Evolutionary conservation across 768 basidiomycete species (phyloP).

Genomic region (Pisolithus albus): DNA sequence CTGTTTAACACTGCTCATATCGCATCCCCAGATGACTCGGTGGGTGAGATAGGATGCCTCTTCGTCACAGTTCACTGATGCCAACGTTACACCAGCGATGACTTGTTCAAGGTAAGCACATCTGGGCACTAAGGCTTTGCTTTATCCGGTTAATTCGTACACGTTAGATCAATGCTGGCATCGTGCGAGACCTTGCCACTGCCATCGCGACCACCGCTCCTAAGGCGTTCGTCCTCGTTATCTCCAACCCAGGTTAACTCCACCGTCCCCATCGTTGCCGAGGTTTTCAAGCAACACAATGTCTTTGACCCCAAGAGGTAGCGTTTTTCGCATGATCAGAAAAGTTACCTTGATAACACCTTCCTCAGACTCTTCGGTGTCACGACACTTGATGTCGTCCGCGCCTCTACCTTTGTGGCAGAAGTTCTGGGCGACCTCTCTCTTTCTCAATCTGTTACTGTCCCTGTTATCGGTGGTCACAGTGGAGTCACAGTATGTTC

Average conservation of each 20-base stretch:
- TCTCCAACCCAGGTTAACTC: slow-evolving; percentile 99
- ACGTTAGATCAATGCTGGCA: slow-evolving; percentile 90
- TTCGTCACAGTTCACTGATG: slow-evolving; percentile 2
- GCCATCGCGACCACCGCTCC: slow-evolving; percentile 80
- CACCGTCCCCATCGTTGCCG: slow-evolving; percentile 93
- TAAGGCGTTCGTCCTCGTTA: slow-evolving; percentile 90
- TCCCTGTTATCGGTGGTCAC: slow-evolving; percentile 95
- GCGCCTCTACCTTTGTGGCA: slow-evolving; percentile 92
- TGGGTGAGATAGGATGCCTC: slow-evolving; percentile 17
- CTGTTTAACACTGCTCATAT: background rate
- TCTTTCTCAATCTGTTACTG: slow-evolving; percentile 54
- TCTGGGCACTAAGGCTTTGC: background rate
- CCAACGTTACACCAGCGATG: slow-evolving; percentile 52
- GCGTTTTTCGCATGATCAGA: slow-evolving; percentile 7
- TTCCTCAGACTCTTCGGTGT: slow-evolving; percentile 83
- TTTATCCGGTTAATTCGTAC: slow-evolving; percentile 2
- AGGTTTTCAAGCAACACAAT: slow-evolving; percentile 88
- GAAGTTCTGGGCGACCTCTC: slow-evolving; percentile 63
- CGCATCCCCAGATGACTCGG: slow-evolving; percentile 43
- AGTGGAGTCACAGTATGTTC: slow-evolving; percentile 75
- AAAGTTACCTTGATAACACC: slow-evolving; percentile 1
- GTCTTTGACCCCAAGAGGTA: slow-evolving; percentile 91
- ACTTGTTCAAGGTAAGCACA: slow-evolving; percentile 79
- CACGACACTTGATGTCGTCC: slow-evolving; percentile 95
- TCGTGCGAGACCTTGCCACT: slow-evolving; percentile 87